Conservation (phyloP, 257 asterid species). For the Rauvolfia tetraphylla region DNA sequence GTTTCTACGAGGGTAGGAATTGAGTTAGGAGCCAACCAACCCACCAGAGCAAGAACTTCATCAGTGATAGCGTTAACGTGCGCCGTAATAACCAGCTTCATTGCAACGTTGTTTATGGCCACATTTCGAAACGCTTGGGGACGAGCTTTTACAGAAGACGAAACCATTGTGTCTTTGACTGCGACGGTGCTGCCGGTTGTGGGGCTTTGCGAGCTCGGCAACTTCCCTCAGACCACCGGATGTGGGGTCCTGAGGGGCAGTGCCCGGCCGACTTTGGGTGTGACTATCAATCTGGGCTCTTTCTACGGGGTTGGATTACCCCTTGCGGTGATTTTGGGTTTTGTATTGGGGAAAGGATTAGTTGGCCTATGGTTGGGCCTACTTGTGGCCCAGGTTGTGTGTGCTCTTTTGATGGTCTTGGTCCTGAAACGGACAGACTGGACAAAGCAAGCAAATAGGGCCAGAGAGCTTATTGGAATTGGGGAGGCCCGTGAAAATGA, state of each 20-base stretch:
- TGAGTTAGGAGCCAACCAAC: slow-evolving; percentile 56
- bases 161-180: slow-evolving; percentile 30
- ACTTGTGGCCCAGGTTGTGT: slow-evolving; percentile 46
- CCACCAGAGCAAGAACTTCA: slow-evolving; percentile 38
- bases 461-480: slow-evolving; percentile 38
- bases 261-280: slow-evolving; percentile 53
- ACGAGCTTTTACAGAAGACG: slow-evolving; percentile 40
- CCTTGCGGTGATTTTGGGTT: slow-evolving; percentile 45
- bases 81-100: slow-evolving; percentile 35
- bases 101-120: slow-evolving; percentile 35
- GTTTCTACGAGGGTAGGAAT: slow-evolving; percentile 63
- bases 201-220: slow-evolving; percentile 72
- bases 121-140: slow-evolving; percentile 36
- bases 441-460: slow-evolving; percentile 40
- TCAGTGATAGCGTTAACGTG: slow-evolving; percentile 34
- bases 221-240: slow-evolving; percentile 67
- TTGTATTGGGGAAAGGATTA: slow-evolving; percentile 40
- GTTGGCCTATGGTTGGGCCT: slow-evolving; percentile 61
- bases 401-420: slow-evolving; percentile 38
- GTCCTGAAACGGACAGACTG: slow-evolving; percentile 48
- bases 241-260: slow-evolving; percentile 73
- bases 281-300: slow-evolving; percentile 47
- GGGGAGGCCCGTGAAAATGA: slow-evolving; percentile 8
- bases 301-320: slow-evolving; percentile 67
- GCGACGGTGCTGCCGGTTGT: slow-evolving; percentile 53